These are phyloP conservation scores for Sporothrix globosa DNA, from an alignment of 2,329 filamentous ascomycete genomes.

Conservation along the genomic window DNA sequence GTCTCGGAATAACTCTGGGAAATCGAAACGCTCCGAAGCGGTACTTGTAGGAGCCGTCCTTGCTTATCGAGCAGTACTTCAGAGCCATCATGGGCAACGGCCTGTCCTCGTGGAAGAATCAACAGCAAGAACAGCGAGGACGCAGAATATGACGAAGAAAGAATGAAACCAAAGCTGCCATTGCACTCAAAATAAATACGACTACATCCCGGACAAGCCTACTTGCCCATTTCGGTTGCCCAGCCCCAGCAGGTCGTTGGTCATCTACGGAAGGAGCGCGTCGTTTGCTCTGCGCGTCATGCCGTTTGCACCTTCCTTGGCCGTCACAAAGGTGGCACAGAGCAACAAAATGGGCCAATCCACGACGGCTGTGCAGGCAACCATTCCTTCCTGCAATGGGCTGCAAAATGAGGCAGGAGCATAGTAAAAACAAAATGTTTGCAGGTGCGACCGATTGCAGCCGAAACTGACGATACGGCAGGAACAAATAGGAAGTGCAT, in stretches of 20 bases:
- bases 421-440: not conserved
- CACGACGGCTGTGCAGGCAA: not conserved
- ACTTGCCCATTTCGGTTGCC: not conserved
- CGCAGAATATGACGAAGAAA: not conserved
- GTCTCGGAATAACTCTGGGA: not conserved
- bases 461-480: not conserved
- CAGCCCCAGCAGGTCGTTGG: not conserved
- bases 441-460: not conserved
- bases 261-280: not conserved
- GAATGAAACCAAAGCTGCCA: not conserved
- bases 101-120: not conserved
- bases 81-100: not conserved
- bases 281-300: not conserved
- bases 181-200: not conserved
- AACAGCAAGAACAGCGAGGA: not conserved
- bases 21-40: slow-evolving; percentile 9
- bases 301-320: slow-evolving; percentile 1
- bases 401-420: not conserved
- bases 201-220: not conserved
- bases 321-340: not conserved
- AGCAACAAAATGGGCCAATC: not conserved
- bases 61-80: not conserved
- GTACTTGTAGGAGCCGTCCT: slow-evolving; percentile 1
- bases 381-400: not conserved
- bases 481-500: not conserved